Conservation (phyloP, 2,329 filamentous ascomycete genomes). For the Parascedosporium putredinis region DNA sequence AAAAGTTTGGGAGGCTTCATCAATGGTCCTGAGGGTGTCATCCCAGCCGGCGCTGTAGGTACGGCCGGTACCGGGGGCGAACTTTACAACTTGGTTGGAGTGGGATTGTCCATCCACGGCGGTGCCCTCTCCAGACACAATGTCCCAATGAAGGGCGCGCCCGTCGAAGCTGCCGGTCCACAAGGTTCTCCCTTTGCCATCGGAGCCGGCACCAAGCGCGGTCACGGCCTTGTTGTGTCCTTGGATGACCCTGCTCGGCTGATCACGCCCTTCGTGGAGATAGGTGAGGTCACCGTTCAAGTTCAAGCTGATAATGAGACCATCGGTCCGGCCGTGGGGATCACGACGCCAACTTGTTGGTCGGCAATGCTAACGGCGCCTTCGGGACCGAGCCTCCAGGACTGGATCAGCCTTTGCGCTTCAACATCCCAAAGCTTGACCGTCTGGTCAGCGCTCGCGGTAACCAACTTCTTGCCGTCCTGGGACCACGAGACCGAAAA, state of each 20-base stretch:
- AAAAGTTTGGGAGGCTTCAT: conserved; percentile 66
- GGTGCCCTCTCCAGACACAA: conserved; percentile 55
- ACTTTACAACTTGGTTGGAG: conserved; percentile 74
- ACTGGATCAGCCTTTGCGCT: conserved; percentile 63
- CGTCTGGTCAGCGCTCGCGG: conserved; percentile 87
- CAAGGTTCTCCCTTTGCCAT: conserved; percentile 52
- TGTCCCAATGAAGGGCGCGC: conserved; percentile 74
- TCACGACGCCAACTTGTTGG: conserved; percentile 91
- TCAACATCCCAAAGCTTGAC: conserved; percentile 92
- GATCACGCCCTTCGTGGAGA: conserved; percentile 58
- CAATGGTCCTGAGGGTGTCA: conserved; percentile 73
- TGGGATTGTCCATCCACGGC: conserved; percentile 72
- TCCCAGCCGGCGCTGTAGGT: conserved; percentile 93
- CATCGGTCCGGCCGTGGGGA: conserved; percentile 72
- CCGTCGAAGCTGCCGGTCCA: conserved; percentile 93
- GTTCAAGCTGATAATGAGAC: conserved; percentile 80
- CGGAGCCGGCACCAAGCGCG: conserved; percentile 41
- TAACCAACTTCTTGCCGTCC: conserved; percentile 79
- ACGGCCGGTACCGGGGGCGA: conserved; percentile 50
- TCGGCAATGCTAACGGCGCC: conserved; percentile 61
- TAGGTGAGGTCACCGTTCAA: conserved; percentile 87
- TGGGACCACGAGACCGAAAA: conserved; percentile 84
- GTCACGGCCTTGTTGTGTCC: conserved; percentile 92
- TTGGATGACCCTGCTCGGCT: conserved; percentile 62
- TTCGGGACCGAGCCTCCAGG: conserved; percentile 75